Evolutionary conservation across 1,139 yeast species (phyloP).

Genomic region (Sugiyamaella novakii): DNA sequence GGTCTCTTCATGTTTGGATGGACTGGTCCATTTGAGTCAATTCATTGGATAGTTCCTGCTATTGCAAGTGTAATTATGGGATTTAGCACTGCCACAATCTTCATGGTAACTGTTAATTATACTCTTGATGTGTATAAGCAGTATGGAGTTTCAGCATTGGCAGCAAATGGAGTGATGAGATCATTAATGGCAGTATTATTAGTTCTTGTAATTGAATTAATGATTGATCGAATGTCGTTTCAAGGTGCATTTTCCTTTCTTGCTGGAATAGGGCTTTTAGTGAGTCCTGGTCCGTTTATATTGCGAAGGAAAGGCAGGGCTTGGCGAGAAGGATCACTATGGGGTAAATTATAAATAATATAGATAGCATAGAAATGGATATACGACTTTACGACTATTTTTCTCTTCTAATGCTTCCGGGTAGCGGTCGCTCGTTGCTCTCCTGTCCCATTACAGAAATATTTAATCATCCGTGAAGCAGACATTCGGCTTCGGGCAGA

Average conservation of each 20-base stretch:
- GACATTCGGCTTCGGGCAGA: neutral
- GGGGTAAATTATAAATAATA: slow-evolving; percentile 11
- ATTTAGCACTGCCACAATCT: slow-evolving; percentile 68
- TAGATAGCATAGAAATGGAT: neutral
- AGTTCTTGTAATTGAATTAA: slow-evolving; percentile 17
- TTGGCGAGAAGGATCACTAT: slow-evolving; percentile 17
- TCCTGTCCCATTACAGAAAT: too few relatives aligned
- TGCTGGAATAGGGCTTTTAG: slow-evolving; percentile 20
- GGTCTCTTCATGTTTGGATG: slow-evolving; percentile 49
- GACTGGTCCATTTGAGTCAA: slow-evolving; percentile 49
- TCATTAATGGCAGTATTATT: slow-evolving; percentile 34
- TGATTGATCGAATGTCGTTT: slow-evolving; percentile 21
- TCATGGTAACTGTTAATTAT: slow-evolving; percentile 69
- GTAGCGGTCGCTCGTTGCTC: too few relatives aligned
- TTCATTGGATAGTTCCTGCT: slow-evolving; percentile 82
- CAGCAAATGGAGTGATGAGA: slow-evolving; percentile 55
- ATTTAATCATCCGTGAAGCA: neutral
- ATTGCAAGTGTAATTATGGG: slow-evolving; percentile 77
- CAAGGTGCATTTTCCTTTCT: slow-evolving; percentile 24
- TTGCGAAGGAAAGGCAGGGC: slow-evolving; percentile 19
- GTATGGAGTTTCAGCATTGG: slow-evolving; percentile 58
- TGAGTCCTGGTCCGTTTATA: slow-evolving; percentile 23
- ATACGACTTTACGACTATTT: too few relatives aligned
- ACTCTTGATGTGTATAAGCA: slow-evolving; percentile 76
- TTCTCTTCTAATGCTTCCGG: too few relatives aligned